A percentile compares a stretch with the other conserved stretches of the same genome.
Evolutionary conservation across 176 grass and related monocot genomes (phyloP).

Genomic region (Olyra latifolia): DNA sequence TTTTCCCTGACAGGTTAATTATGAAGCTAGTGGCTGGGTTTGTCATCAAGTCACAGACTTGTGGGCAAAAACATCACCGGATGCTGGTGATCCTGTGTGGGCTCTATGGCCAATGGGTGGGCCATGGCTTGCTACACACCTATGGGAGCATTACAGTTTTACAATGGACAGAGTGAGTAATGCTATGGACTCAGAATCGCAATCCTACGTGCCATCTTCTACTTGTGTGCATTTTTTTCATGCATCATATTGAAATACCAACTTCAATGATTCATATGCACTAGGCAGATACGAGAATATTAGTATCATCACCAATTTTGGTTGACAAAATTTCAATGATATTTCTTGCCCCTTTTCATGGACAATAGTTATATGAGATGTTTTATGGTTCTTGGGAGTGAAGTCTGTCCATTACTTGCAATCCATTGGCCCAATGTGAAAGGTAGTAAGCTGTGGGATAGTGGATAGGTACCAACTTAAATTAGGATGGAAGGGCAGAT

Average conservation of each 20-base stretch:
- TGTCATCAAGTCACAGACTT: conserved; percentile 90
- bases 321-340: background rate
- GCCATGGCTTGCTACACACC: conserved; percentile 90
- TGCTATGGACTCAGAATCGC: background rate
- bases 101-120: conserved; percentile 96
- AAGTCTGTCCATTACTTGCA: too few species aligned
- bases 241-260: conserved; percentile 10
- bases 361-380: background rate
- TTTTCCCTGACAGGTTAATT: conserved; percentile 69
- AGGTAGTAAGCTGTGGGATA: too few species aligned
- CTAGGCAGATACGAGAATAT: conserved; percentile 9
- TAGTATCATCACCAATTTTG: conserved; percentile 1
- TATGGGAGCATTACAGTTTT: conserved; percentile 90
- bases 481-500: too few species aligned
- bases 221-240: conserved; percentile 17
- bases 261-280: conserved; percentile 2
- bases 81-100: conserved; percentile 72
- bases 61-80: conserved; percentile 93
- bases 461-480: too few species aligned
- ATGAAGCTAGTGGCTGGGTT: conserved; percentile 78
- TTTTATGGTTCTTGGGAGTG: too few species aligned
- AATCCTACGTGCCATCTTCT: background rate
- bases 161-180: conserved; percentile 85
- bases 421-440: too few species aligned
- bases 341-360: background rate